These are phyloP conservation scores for Flaveria brownii DNA, from an alignment of 129 eudicot species.

Conservation along the genomic window DNA sequence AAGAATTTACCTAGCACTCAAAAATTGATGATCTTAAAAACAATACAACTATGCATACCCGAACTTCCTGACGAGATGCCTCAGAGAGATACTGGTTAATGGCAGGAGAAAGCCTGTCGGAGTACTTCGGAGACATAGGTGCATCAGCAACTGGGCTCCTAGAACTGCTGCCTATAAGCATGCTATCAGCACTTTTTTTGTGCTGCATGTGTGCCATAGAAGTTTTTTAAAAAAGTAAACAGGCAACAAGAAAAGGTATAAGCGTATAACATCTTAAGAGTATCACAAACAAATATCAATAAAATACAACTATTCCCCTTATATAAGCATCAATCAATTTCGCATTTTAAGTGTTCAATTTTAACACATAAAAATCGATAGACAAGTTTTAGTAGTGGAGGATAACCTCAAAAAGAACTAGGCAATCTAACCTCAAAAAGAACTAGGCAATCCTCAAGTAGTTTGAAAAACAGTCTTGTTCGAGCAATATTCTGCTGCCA, in stretches of 20 bases:
- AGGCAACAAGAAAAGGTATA: slow-evolving; percentile 7
- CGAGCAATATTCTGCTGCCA: slow-evolving; percentile 99
- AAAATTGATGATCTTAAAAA: neutral
- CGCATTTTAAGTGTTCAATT: neutral
- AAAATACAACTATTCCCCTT: neutral
- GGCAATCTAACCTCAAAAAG: slow-evolving; percentile 94
- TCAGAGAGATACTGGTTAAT: slow-evolving; percentile 91
- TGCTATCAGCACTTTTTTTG: slow-evolving; percentile 77
- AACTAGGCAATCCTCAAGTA: slow-evolving; percentile 81
- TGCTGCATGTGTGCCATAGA: slow-evolving; percentile 57
- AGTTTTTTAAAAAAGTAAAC: neutral
- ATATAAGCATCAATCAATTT: slow-evolving; percentile 14
- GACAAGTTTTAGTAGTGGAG: slow-evolving; percentile 2
- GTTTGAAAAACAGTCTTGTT: slow-evolving; percentile 91
- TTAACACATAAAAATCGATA: neutral
- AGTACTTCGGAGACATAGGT: slow-evolving; percentile 87
- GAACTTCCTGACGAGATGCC: slow-evolving; percentile 96
- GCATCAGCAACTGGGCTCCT: slow-evolving; percentile 81
- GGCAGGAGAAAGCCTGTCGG: slow-evolving; percentile 98
- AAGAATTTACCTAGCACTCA: neutral
- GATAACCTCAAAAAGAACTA: slow-evolving; percentile 83
- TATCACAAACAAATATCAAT: neutral
- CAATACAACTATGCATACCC: slow-evolving; percentile 49
- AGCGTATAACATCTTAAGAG: neutral
- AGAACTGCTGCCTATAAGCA: slow-evolving; percentile 88